phyloP scores from a whole-genome alignment of 768 basidiomycete species.

The Scleroderma bovista region DNA sequence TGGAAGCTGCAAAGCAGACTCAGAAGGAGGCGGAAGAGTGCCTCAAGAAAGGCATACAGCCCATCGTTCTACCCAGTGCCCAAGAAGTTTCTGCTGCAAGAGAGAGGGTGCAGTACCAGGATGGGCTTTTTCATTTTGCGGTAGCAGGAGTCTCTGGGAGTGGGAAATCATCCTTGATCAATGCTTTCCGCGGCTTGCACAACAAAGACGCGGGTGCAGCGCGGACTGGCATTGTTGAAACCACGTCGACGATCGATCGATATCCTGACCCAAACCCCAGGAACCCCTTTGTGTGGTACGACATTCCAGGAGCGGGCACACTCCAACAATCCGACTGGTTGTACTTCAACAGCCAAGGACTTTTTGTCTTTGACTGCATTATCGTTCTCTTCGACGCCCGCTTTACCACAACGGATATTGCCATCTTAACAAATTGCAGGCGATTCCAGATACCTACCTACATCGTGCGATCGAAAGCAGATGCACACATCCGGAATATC shows the following conservation, averaged over 20 bases:
- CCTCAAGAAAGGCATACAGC: slow-evolving; percentile 11
- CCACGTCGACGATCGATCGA: slow-evolving; percentile 13
- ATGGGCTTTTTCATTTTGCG: slow-evolving; percentile 23
- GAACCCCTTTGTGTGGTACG: slow-evolving; percentile 20
- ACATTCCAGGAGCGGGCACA: slow-evolving; percentile 26
- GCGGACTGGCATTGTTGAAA: slow-evolving; percentile 19
- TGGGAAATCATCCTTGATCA: slow-evolving; percentile 28
- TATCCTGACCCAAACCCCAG: slow-evolving; percentile 17
- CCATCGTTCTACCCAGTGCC: slow-evolving; percentile 12
- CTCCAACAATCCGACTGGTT: slow-evolving; percentile 18
- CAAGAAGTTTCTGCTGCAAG: slow-evolving; percentile 8
- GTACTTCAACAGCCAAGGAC: slow-evolving; percentile 25
- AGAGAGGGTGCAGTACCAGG: slow-evolving; percentile 6
- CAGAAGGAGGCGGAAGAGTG: slow-evolving; percentile 3
- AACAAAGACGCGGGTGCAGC: slow-evolving; percentile 16
- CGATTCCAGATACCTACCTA: slow-evolving; percentile 11
- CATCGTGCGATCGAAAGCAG: slow-evolving; percentile 16
- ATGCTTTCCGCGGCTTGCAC: slow-evolving; percentile 22
- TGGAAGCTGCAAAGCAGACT: background rate
- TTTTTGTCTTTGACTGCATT: slow-evolving; percentile 15
- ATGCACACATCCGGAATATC: slow-evolving; percentile 11
- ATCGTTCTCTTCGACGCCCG: slow-evolving; percentile 13
- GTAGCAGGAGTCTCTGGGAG: slow-evolving; percentile 21
- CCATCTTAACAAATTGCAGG: slow-evolving; percentile 9
- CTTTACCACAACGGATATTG: slow-evolving; percentile 10